These are phyloP conservation scores for Ophiocordyceps unilateralis DNA, from an alignment of 2,329 filamentous ascomycete species.

Conservation along the genomic window DNA sequence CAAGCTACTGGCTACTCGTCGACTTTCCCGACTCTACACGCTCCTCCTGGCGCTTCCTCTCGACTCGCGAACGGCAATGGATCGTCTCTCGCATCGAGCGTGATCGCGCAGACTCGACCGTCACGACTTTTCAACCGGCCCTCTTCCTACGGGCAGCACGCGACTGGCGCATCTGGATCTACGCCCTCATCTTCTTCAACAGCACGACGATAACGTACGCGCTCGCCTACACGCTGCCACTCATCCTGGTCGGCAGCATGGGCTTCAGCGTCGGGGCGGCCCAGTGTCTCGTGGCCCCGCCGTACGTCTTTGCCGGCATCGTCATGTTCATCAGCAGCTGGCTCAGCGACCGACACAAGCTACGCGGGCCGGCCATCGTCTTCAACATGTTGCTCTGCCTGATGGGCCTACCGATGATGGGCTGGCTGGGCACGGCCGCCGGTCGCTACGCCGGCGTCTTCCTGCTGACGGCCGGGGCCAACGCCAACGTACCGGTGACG, in stretches of 20 bases:
- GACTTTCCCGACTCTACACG: conserved; percentile 44
- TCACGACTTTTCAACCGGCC: conserved; percentile 31
- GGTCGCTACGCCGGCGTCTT: conserved; percentile 62
- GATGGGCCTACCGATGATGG: conserved; percentile 56
- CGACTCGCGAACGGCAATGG: conserved; percentile 31
- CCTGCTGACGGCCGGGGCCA: conserved; percentile 57
- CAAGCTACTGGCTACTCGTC: conserved; percentile 39
- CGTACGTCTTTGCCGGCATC: conserved; percentile 47
- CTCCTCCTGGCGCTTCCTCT: conserved; percentile 34
- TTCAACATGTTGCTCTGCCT: conserved; percentile 49
- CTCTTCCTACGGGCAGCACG: conserved; percentile 27
- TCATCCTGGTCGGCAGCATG: conserved; percentile 49
- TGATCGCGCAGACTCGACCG: conserved; percentile 39
- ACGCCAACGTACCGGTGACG: conserved; percentile 57
- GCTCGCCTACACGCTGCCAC: conserved; percentile 62
- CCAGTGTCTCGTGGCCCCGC: conserved; percentile 56
- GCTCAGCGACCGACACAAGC: conserved; percentile 46
- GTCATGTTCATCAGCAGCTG: conserved; percentile 43
- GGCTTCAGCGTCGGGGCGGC: conserved; percentile 44
- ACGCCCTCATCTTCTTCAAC: conserved; percentile 43
- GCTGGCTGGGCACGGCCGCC: conserved; percentile 37
- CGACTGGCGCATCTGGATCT: conserved; percentile 45
- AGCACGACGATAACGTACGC: conserved; percentile 59
- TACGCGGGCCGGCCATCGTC: conserved; percentile 49
- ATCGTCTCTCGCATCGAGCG: conserved; percentile 34